phyloP scores from a whole-genome alignment of 2,329 filamentous ascomycete genomes.

The Aspergillus nomiae region DNA sequence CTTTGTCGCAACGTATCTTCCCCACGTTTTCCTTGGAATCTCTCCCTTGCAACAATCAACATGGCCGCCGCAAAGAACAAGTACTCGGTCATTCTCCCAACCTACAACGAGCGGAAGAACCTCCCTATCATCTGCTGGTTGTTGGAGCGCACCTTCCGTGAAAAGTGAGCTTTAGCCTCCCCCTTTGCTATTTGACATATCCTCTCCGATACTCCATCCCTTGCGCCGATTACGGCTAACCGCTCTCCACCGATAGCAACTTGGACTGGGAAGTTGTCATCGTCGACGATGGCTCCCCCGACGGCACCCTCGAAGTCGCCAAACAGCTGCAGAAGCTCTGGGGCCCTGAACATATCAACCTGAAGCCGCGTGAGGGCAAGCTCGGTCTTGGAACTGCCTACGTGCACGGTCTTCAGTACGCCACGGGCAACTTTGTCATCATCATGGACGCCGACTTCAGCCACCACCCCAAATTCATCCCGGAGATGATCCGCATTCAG shows the following conservation, averaged over 20 bases:
- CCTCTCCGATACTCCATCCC: neutral
- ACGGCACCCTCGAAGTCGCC: conserved; percentile 89
- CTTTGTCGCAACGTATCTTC: neutral
- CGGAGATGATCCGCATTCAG: conserved; percentile 85
- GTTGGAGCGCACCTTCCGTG: conserved; percentile 86
- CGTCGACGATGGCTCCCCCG: conserved; percentile 95
- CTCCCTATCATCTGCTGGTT: conserved; percentile 95
- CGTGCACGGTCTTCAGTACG: conserved; percentile 89
- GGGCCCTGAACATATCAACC: conserved; percentile 70
- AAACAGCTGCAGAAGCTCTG: conserved; percentile 88
- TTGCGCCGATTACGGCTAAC: conserved; percentile 1
- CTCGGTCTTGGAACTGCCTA: conserved; percentile 96
- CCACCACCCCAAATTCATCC: conserved; percentile 99
- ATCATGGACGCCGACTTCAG: conserved; percentile 99
- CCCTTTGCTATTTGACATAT: conserved; percentile 3
- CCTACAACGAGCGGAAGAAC: conserved; percentile 98
- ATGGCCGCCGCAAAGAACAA: conserved; percentile 63
- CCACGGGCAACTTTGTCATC: conserved; percentile 91
- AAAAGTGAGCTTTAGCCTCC: conserved; percentile 65
- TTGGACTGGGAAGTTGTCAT: conserved; percentile 98
- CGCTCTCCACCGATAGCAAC: conserved; percentile 58
- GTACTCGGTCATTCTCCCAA: conserved; percentile 96
- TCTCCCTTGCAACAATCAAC: conserved; percentile 16
- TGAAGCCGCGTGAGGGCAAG: conserved; percentile 90
- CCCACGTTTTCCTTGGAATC: neutral